These are phyloP conservation scores for Pontederia crassipes DNA, from an alignment of 176 grass and related monocot genomes.

Conservation along the genomic window DNA sequence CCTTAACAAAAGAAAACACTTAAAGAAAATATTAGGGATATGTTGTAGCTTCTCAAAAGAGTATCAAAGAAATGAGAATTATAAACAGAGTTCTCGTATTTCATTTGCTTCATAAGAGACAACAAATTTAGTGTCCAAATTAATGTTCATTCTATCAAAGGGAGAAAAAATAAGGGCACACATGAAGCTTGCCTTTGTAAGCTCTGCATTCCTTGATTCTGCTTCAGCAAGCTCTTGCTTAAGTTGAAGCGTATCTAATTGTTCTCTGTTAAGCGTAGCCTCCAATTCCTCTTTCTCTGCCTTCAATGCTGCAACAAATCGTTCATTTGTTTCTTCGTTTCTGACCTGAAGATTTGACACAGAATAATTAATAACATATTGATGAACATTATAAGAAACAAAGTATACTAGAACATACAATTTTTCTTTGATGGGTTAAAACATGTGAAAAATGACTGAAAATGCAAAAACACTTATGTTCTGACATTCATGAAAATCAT, in stretches of 20 bases:
- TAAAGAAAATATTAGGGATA: too few species aligned
- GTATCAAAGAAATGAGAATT: too few species aligned
- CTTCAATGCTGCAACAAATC: constrained; percentile 50
- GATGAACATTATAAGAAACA: constrained; percentile 5
- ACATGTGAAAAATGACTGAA: too few species aligned
- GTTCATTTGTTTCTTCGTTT: constrained; percentile 56
- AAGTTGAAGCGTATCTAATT: constrained; percentile 61
- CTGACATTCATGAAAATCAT: too few species aligned
- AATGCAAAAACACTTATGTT: too few species aligned
- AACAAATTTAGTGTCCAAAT: not conserved
- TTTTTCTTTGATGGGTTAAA: not conserved
- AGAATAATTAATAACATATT: not conserved
- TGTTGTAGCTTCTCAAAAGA: too few species aligned
- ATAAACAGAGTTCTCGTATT: too few species aligned
- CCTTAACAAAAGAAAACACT: too few species aligned
- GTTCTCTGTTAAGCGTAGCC: constrained; percentile 53
- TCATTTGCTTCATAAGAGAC: too few species aligned
- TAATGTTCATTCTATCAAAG: not conserved
- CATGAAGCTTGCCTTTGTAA: constrained; percentile 55
- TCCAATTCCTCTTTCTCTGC: constrained; percentile 87
- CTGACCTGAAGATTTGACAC: constrained; percentile 38
- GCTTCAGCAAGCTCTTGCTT: constrained; percentile 86
- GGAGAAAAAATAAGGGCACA: constrained; percentile 14
- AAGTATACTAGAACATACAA: constrained; percentile 1
- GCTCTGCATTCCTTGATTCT: constrained; percentile 64